Conservation (phyloP, 2,329 filamentous ascomycete species). For the Phyllosticta paracitricarpa region DNA sequence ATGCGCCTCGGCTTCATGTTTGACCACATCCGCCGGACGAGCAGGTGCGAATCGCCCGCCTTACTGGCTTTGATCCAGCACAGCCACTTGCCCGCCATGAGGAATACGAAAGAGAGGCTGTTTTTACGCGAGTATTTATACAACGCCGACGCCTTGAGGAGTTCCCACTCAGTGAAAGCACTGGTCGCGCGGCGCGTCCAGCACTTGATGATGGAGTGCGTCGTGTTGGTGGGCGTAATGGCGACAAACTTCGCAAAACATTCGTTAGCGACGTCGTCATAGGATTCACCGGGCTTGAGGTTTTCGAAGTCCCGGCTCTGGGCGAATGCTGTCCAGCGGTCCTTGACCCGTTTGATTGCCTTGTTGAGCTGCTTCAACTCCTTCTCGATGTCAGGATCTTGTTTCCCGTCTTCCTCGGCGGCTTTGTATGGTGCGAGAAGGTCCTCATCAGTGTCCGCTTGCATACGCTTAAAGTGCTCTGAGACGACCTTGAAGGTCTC, state of each 20-base stretch:
- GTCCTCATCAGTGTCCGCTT: slow-evolving; percentile 16
- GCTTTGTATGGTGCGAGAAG: slow-evolving; percentile 13
- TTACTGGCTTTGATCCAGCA: slow-evolving; percentile 25
- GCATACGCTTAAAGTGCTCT: slow-evolving; percentile 15
- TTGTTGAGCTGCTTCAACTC: neutral
- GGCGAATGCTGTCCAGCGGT: neutral
- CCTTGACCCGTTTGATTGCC: neutral
- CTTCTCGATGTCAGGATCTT: slow-evolving; percentile 13
- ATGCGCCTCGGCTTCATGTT: slow-evolving; percentile 24
- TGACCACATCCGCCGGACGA: slow-evolving; percentile 17
- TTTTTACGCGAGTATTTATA: slow-evolving; percentile 20
- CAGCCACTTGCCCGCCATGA: slow-evolving; percentile 32
- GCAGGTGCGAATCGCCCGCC: slow-evolving; percentile 8
- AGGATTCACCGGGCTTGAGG: slow-evolving; percentile 7
- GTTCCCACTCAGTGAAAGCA: slow-evolving; percentile 29
- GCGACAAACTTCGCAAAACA: slow-evolving; percentile 17
- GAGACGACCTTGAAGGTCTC: slow-evolving; percentile 21
- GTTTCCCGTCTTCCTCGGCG: neutral
- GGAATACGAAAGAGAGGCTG: slow-evolving; percentile 23
- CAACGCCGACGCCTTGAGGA: slow-evolving; percentile 36
- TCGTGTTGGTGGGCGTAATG: slow-evolving; percentile 14
- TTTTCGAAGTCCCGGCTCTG: neutral
- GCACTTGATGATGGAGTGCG: slow-evolving; percentile 9
- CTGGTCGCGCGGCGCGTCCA: slow-evolving; percentile 2
- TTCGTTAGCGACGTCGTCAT: slow-evolving; percentile 13